Evolutionary conservation across 352 stramenopile genomes (phyloP), one percentile per base, ranked within the genome.

Genomic region (Globisporangium paddicum): DNA sequence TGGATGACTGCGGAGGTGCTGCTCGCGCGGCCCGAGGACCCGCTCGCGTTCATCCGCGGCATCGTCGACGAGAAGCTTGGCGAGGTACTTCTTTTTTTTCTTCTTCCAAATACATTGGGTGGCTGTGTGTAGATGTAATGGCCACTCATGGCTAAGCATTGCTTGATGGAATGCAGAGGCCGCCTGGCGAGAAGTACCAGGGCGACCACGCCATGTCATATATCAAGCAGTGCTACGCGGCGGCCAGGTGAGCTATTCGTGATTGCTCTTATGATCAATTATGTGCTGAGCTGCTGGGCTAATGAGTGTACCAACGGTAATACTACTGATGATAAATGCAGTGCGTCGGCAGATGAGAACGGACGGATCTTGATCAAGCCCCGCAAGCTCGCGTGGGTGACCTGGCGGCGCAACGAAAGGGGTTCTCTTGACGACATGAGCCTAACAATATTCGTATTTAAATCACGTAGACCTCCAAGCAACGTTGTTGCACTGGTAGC

Each of bases 1-100:
- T 97, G 86, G 84, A 67, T 97, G 66, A 96, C 88, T 26, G 89
- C 89, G 1, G 89, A 97, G 53, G 75, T 84, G 28, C 72, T 97
- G 51, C 57, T 96, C 30, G 86, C 83, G 18, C 75, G 87, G 44
- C 87, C 89, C 0, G 82, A 96, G 19, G 89, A 97, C 59, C 89
- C 89, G 18, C 61, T 97, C n/a, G 70, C 64, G 10, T 96, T 96
- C 56, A 75, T 96, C 23, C 75, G 80, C 23, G 71, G 79, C 13
- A 71, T 96, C 40, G 60, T 93, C 16, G 80, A 94, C 42, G 80
- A 95, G 49, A 96, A 96, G 60, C 69, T 97, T 21, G 69, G 55
- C 26, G 79, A 91, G 73, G 85, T 94, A 58, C n/a, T n/a, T n/a
- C n/a, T n/a, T n/a, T n/a, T n/a, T n/a, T n/a, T n/a, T n/a, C n/a